A percentile compares a stretch with the other conserved stretches of the same genome.
Conservation (phyloP, 108 stramenopile species). For the Skeletonema marinoi region DNA sequence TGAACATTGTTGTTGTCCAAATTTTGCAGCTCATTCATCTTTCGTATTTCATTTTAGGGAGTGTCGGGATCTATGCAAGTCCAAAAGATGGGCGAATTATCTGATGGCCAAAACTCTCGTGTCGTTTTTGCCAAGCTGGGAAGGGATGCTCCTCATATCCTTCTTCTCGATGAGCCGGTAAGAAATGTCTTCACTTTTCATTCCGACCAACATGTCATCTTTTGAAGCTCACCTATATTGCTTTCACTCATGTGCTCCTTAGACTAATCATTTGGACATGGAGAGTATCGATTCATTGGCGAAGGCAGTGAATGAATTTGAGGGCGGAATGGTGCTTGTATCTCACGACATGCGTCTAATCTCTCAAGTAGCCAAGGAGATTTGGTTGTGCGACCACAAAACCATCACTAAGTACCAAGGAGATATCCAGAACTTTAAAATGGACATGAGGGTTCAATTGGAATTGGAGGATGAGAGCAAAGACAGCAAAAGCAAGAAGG, state of each 20-base stretch:
- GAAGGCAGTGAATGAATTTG: conserved; percentile 96
- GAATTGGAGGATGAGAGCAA: conserved; percentile 57
- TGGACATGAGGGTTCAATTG: conserved; percentile 85
- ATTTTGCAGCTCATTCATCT: no score
- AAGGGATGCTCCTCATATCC: conserved; percentile 94
- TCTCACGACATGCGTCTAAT: conserved; percentile 99
- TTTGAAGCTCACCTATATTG: neutral
- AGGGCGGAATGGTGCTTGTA: conserved; percentile 95
- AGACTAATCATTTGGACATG: conserved; percentile 90
- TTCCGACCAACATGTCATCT: neutral
- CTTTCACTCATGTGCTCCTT: conserved; percentile 25
- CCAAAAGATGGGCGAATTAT: conserved; percentile 88
- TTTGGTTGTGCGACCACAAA: conserved; percentile 97
- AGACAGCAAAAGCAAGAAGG: conserved; percentile 12
- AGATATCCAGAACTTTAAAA: conserved; percentile 94
- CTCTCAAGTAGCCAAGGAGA: conserved; percentile 95
- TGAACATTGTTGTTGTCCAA: no score
- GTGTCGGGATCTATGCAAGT: conserved; percentile 93
- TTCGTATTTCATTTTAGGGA: conserved; percentile 40
- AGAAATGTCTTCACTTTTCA: neutral
- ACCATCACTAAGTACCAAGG: conserved; percentile 87
- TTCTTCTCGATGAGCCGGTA: conserved; percentile 87
- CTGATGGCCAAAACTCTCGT: conserved; percentile 95
- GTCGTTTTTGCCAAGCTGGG: conserved; percentile 98
- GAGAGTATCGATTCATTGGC: conserved; percentile 98